A percentile compares a stretch with the other conserved stretches of the same genome.
Evolutionary conservation across 2,329 filamentous ascomycete genomes (phyloP).

Genomic region (Aspergillus ochraceoroseus): DNA sequence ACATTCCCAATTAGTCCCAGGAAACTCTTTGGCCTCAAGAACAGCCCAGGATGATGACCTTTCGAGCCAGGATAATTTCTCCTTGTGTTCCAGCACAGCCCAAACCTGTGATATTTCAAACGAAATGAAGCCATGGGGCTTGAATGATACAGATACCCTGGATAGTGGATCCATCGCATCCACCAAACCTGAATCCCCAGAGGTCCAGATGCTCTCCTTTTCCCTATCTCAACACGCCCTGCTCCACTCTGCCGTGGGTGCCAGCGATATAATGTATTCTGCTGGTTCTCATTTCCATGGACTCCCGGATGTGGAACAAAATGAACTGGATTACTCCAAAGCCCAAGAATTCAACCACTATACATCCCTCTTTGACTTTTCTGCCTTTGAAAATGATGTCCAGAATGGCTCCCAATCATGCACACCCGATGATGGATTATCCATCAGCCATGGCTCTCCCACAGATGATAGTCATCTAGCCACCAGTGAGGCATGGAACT

Average conservation of each 20-base stretch:
- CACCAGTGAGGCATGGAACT: constrained; percentile 34
- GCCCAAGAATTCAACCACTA: constrained; percentile 39
- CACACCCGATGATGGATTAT: constrained; percentile 37
- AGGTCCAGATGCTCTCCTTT: constrained; percentile 43
- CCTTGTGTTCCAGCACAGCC: constrained; percentile 39
- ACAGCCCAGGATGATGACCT: constrained; percentile 43
- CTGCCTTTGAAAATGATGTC: constrained; percentile 41
- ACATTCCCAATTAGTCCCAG: constrained; percentile 35
- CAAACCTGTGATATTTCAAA: constrained; percentile 33
- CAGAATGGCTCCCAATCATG: constrained; percentile 31
- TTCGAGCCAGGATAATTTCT: constrained; percentile 41
- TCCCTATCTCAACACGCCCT: constrained; percentile 39
- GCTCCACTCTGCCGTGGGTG: constrained; percentile 37
- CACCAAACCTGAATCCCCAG: constrained; percentile 38
- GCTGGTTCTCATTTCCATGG: constrained; percentile 38
- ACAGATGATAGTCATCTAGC: constrained; percentile 36
- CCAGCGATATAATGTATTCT: constrained; percentile 38
- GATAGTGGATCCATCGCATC: constrained; percentile 35
- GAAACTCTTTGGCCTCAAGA: constrained; percentile 39
- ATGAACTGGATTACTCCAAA: constrained; percentile 36
- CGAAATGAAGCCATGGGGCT: constrained; percentile 38
- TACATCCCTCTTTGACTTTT: constrained; percentile 38
- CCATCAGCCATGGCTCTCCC: constrained; percentile 37
- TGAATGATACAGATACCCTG: constrained; percentile 39
- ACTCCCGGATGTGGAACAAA: constrained; percentile 36